These are phyloP conservation scores for Pythium angustatum DNA, from an alignment of 352 stramenopile species.

Conservation along the genomic window DNA sequence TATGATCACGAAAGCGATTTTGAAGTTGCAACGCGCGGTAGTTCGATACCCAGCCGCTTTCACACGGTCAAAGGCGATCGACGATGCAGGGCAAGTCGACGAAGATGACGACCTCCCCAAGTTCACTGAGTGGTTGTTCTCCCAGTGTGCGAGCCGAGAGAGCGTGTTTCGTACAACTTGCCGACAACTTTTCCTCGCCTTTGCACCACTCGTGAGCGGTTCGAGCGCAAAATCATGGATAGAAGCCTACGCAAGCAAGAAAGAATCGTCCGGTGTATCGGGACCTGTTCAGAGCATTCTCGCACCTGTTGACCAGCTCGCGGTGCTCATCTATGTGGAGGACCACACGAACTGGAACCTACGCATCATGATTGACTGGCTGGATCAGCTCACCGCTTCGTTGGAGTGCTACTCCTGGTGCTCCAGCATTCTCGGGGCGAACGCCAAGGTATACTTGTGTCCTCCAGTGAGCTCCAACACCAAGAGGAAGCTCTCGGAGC, in stretches of 20 bases:
- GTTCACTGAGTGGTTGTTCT: slow-evolving; percentile 29
- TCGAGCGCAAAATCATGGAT: slow-evolving; percentile 54
- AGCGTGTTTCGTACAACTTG: slow-evolving; percentile 22
- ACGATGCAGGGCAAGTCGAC: not conserved
- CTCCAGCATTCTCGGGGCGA: slow-evolving; percentile 39
- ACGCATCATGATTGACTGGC: slow-evolving; percentile 41
- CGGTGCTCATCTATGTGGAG: slow-evolving; percentile 29
- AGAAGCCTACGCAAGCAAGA: slow-evolving; percentile 34
- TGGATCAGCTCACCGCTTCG: slow-evolving; percentile 63
- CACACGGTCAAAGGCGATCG: not conserved
- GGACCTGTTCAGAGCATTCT: slow-evolving; percentile 36
- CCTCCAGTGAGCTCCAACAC: slow-evolving; percentile 30
- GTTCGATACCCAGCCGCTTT: too few relatives aligned
- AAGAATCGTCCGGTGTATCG: slow-evolving; percentile 12
- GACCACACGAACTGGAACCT: slow-evolving; percentile 25
- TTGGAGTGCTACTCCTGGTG: slow-evolving; percentile 63
- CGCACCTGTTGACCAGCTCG: slow-evolving; percentile 47
- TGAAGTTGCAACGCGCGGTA: too few relatives aligned
- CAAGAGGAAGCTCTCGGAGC: slow-evolving; percentile 34
- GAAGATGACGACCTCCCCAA: slow-evolving; percentile 3
- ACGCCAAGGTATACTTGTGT: slow-evolving; percentile 25
- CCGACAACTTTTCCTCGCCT: slow-evolving; percentile 27
- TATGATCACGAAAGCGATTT: too few relatives aligned
- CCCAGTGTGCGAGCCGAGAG: slow-evolving; percentile 23
- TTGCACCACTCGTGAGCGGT: slow-evolving; percentile 37